phyloP scores from a whole-genome alignment of 306 rosid genomes.

The peach (Prunus persica) region Prunus_persica_NCBIv2 NC_034009.1:8601501-8602000 shows the following conservation, averaged over 20 bases:
- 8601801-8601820: no score
- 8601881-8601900: background rate
- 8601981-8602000: background rate
- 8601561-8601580: slow-evolving; percentile 52
- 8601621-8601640: slow-evolving; percentile 39
- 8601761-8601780: no score
- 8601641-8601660: slow-evolving; percentile 38
- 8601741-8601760: background rate
- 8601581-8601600: slow-evolving; percentile 65
- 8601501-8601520: background rate
- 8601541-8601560: background rate
- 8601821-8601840: slow-evolving; percentile 21
- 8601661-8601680: slow-evolving; percentile 50
- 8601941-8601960: background rate
- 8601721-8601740: background rate
- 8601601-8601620: slow-evolving; percentile 50
- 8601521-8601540: background rate
- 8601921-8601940: background rate
- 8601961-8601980: background rate
- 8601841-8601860: slow-evolving; percentile 25
- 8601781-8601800: background rate
- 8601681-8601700: slow-evolving; percentile 39
- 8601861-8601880: background rate
- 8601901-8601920: background rate
- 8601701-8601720: slow-evolving; percentile 27